A percentile compares a stretch with the other conserved stretches of the same genome.
Conservation (phyloP, 352 stramenopile species). For the Phytophthora pinifolia region DNA sequence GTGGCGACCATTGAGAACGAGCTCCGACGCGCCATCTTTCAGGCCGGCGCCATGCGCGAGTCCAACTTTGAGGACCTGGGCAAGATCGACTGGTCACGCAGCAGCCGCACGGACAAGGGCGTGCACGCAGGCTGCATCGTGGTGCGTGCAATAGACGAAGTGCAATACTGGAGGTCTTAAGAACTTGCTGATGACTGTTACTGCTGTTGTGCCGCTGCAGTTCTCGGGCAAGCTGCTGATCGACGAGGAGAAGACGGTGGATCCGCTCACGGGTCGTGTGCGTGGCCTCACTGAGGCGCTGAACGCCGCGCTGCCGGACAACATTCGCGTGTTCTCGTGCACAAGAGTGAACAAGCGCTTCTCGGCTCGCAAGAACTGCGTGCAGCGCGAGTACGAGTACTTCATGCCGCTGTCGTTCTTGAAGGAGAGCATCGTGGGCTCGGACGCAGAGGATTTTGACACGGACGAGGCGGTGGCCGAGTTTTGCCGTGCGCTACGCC, state of each 20-base stretch:
- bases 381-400: slow-evolving; percentile 91
- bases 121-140: slow-evolving; percentile 91
- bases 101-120: slow-evolving; percentile 91
- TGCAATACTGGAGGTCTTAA: background rate
- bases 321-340: slow-evolving; percentile 87
- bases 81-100: slow-evolving; percentile 91
- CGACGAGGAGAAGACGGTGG: slow-evolving; percentile 68
- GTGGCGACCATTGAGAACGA: slow-evolving; percentile 87
- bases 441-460: slow-evolving; percentile 27
- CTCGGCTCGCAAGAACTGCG: slow-evolving; percentile 84
- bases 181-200: background rate
- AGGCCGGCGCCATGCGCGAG: slow-evolving; percentile 81
- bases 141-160: slow-evolving; percentile 36
- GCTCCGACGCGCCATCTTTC: slow-evolving; percentile 75
- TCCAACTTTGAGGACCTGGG: slow-evolving; percentile 86
- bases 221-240: slow-evolving; percentile 89
- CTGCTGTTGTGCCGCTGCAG: slow-evolving; percentile 29
- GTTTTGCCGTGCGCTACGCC: slow-evolving; percentile 52
- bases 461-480: slow-evolving; percentile 41
- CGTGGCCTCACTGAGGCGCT: slow-evolving; percentile 59
- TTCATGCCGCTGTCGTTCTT: slow-evolving; percentile 86
- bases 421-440: slow-evolving; percentile 39
- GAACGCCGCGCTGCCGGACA: slow-evolving; percentile 75
- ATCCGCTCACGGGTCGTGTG: slow-evolving; percentile 56
- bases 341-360: slow-evolving; percentile 91